Conservation (phyloP, 2,329 filamentous ascomycete genomes). For the Fusarium sp. region DNA sequence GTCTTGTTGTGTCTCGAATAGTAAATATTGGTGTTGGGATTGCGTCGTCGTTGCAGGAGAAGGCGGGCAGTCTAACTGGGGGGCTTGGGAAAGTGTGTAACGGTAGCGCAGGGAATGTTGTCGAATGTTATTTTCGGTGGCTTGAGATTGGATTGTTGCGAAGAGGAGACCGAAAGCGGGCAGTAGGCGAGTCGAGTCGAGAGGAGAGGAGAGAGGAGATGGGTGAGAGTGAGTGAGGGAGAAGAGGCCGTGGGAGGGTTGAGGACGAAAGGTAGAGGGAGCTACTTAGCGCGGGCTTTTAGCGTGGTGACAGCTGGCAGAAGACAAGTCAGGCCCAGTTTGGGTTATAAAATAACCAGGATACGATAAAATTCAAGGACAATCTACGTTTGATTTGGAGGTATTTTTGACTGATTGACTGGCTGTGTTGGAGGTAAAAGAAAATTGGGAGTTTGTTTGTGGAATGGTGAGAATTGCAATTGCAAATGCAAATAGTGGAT, state of each 20-base stretch:
- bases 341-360: neutral
- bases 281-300: slow-evolving; percentile 21
- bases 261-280: slow-evolving; percentile 13
- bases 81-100: slow-evolving; percentile 23
- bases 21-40: slow-evolving; percentile 9
- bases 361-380: neutral
- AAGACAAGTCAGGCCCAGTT: slow-evolving; percentile 11
- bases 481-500: slow-evolving; percentile 11
- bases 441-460: slow-evolving; percentile 3
- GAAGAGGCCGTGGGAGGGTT: slow-evolving; percentile 6
- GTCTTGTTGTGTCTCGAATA: neutral
- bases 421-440: neutral
- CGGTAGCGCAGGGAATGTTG: slow-evolving; percentile 24
- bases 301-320: slow-evolving; percentile 36
- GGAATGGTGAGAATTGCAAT: slow-evolving; percentile 8
- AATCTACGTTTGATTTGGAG: neutral
- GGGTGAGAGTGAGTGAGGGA: neutral
- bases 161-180: slow-evolving; percentile 38
- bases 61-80: slow-evolving; percentile 14
- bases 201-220: slow-evolving; percentile 4
- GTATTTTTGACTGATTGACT: neutral
- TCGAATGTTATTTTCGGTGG: slow-evolving; percentile 38
- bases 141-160: slow-evolving; percentile 37
- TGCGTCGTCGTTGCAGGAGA: slow-evolving; percentile 21
- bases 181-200: slow-evolving; percentile 3